phyloP scores from a whole-genome alignment of 345 rosid species.

The Psidium guajava region DNA sequence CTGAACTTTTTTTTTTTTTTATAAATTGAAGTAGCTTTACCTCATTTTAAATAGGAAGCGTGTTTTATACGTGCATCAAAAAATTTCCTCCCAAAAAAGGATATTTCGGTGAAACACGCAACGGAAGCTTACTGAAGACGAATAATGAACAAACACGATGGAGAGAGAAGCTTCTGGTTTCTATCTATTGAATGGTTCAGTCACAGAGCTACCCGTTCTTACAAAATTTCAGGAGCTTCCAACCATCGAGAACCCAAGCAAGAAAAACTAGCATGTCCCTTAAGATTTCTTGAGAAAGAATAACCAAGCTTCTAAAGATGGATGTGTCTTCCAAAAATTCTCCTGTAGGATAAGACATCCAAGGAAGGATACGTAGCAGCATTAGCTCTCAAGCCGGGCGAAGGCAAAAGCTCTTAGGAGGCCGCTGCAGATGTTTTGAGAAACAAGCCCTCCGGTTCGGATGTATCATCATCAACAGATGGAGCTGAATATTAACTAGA shows the following conservation, averaged over 20 bases:
- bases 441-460: conserved; percentile 32
- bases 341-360: too few species aligned
- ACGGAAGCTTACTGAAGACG: neutral
- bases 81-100: neutral
- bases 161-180: neutral
- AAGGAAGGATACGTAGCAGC: too few species aligned
- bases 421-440: conserved; percentile 71
- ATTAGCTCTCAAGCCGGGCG: conserved; percentile 44
- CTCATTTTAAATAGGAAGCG: neutral
- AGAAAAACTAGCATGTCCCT: neutral
- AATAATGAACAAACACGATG: neutral
- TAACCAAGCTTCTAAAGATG: neutral
- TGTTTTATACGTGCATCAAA: neutral
- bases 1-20: too few species aligned
- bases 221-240: neutral
- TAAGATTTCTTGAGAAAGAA: neutral
- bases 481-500: neutral
- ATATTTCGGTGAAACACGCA: neutral
- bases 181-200: neutral
- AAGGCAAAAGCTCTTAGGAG: conserved; percentile 74
- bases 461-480: conserved; percentile 20
- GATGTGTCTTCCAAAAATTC: too few species aligned
- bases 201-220: neutral
- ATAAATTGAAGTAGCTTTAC: neutral
- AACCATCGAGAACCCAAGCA: neutral